phyloP scores from a whole-genome alignment of 139 green algal genomes.

The Chlamydomonas urium region DNA sequence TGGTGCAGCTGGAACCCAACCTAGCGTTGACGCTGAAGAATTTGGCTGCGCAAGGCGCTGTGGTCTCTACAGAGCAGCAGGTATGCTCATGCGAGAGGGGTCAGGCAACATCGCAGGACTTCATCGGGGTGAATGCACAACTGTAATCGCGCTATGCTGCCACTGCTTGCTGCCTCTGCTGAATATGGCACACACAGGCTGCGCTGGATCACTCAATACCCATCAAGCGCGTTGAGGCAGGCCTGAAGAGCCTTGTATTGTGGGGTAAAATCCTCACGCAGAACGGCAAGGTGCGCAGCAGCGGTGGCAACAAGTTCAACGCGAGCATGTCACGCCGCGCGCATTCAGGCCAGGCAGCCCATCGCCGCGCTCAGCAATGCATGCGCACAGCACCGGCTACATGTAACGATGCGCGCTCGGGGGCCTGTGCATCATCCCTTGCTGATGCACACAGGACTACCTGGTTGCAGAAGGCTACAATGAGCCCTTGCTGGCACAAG shows the following conservation, averaged over 20 bases:
- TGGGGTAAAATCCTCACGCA: constrained; percentile 54
- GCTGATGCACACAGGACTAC: constrained; percentile 64
- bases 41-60: constrained; percentile 51
- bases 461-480: constrained; percentile 60
- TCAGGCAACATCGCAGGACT: background rate
- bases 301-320: background rate
- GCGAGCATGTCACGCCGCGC: background rate
- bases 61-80: constrained; percentile 57
- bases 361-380: background rate
- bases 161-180: background rate
- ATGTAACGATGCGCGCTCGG: background rate
- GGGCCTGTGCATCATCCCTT: background rate
- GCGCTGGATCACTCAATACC: constrained; percentile 57
- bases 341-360: background rate
- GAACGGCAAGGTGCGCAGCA: constrained; percentile 61
- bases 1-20: constrained; percentile 58
- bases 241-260: constrained; percentile 47
- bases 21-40: constrained; percentile 57
- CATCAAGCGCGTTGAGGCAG: constrained; percentile 60
- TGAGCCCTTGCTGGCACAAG: constrained; percentile 26
- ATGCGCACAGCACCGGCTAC: background rate
- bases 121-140: background rate
- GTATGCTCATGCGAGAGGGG: constrained; percentile 12
- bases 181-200: constrained; percentile 39
- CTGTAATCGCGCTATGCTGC: background rate